Evolutionary conservation across 148 eudicot genomes (phyloP).

Genomic region (Camellia lanceoleosa): DNA sequence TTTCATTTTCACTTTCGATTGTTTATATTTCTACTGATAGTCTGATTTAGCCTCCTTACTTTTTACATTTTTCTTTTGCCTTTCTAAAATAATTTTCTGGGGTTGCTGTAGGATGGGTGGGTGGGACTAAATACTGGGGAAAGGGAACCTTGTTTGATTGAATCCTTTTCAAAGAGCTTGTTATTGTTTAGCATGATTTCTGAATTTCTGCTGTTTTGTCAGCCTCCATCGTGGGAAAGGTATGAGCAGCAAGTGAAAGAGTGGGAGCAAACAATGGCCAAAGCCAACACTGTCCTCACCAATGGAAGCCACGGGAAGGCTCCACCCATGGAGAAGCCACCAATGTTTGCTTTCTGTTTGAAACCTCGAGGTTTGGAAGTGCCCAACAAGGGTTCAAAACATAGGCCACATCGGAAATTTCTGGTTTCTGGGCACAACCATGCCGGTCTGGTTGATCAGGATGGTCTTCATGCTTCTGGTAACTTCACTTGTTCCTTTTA

Average conservation of each 20-base stretch:
- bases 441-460: constrained; percentile 47
- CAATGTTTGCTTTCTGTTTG: constrained; percentile 87
- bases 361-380: constrained; percentile 90
- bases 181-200: not conserved
- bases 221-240: constrained; percentile 92
- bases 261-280: constrained; percentile 64
- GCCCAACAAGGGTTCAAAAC: constrained; percentile 79
- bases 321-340: constrained; percentile 62
- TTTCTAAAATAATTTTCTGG: too few species aligned
- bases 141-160: not conserved
- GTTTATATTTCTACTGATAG: too few species aligned
- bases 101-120: too few species aligned
- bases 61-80: too few species aligned
- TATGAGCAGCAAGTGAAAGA: constrained; percentile 76
- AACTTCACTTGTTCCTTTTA: constrained; percentile 15
- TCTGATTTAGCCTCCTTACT: too few species aligned
- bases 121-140: too few species aligned
- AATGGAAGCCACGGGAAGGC: constrained; percentile 52
- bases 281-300: constrained; percentile 32
- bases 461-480: constrained; percentile 57
- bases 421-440: constrained; percentile 50
- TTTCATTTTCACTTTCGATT: too few species aligned
- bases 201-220: constrained; percentile 26
- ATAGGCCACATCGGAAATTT: constrained; percentile 71
- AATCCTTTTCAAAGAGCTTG: not conserved